Percentiles rank a stretch among this genome's conserved stretches.
These are phyloP conservation scores for Medicago truncatula DNA, from an alignment of 306 rosid genomes.

Conservation along the genomic window MtrunA17r5.0-ANR NC_053043.1:251501-252000, in stretches of 20 bases:
- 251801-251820: background rate
- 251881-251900: background rate
- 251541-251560: conserved; percentile 96
- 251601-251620: conserved; percentile 86
- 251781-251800: conserved; percentile 21
- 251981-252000: conserved; percentile 4
- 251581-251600: conserved; percentile 99
- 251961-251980: conserved; percentile 21
- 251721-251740: conserved; percentile 31
- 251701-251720: conserved; percentile 10
- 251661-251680: conserved; percentile 7
- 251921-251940: conserved; percentile 5
- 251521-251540: conserved; percentile 67
- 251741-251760: conserved; percentile 20
- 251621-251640: conserved; percentile 16
- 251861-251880: conserved; percentile 13
- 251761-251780: conserved; percentile 20
- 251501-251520: conserved; percentile 27
- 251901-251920: background rate
- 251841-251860: conserved; percentile 14
- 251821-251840: background rate
- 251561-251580: conserved; percentile 96
- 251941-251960: background rate
- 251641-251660: conserved; percentile 4
- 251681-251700: conserved; percentile 19